phyloP scores from a whole-genome alignment of 371 early-diverging fungal genomes.

The Apophysomyces variabilis region DNA sequence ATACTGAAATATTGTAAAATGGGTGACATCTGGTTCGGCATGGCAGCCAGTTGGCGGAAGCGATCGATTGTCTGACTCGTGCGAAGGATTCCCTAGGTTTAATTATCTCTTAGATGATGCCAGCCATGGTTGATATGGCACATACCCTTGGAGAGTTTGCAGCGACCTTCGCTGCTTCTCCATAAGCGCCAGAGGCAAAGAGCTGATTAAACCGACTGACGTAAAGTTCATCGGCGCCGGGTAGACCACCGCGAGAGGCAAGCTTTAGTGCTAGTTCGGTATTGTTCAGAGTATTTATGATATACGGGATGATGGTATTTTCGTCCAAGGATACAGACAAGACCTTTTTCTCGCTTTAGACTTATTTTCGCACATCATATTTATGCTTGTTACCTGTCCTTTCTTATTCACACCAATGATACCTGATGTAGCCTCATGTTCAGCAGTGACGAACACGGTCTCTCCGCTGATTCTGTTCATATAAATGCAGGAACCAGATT shows the following conservation, averaged over 20 bases:
- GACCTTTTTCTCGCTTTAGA: conserved; percentile 57
- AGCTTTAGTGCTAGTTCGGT: conserved; percentile 89
- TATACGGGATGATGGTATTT: conserved; percentile 86
- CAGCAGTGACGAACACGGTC: conserved; percentile 97
- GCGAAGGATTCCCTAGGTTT: conserved; percentile 85
- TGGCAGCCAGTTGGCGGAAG: conserved; percentile 84
- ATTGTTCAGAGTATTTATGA: conserved; percentile 82
- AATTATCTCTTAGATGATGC: not conserved
- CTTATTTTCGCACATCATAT: no score
- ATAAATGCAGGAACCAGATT: conserved; percentile 91
- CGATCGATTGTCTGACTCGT: conserved; percentile 94
- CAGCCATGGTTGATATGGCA: not conserved
- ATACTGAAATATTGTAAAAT: conserved; percentile 97
- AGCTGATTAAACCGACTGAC: conserved; percentile 86
- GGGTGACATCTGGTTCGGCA: conserved; percentile 87
- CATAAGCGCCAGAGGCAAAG: conserved; percentile 77
- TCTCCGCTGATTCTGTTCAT: conserved; percentile 97
- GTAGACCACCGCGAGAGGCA: conserved; percentile 90
- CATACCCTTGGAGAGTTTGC: conserved; percentile 90
- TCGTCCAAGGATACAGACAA: conserved; percentile 93
- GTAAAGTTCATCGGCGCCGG: conserved; percentile 95
- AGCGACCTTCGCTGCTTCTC: conserved; percentile 95
- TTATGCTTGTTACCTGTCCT: conserved; percentile 75
- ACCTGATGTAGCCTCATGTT: conserved; percentile 84
- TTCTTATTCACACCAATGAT: conserved; percentile 95